Evolutionary conservation across 2,329 filamentous ascomycete genomes (phyloP), one percentile per base, ranked within the genome.

Genomic region (Fusarium heterosporum): DNA sequence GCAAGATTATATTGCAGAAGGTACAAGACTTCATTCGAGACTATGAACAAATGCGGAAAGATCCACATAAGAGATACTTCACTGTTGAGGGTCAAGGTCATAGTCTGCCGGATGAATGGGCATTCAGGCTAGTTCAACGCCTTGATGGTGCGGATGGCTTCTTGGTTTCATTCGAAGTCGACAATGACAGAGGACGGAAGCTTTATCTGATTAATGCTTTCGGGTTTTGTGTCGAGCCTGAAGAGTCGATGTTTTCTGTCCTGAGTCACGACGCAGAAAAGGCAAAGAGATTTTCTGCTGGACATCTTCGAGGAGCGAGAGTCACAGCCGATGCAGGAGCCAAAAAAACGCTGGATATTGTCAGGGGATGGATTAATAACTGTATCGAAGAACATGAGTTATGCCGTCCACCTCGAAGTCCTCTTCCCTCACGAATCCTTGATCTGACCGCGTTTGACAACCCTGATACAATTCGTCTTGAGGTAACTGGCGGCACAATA

Each of bases 101-200:
- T 25, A 52, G 52, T 1, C 10, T 54, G 2, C 52, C 61, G 2
- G 34, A 34, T 3, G 25, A 32, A 7, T 67, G 40, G 48, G 28
- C 2, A 1, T 58, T 67, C 4, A 57, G 29, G 11, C 19, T 67
- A 4, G 26, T 55, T 1, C 41, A 47, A 32, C 50, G 64, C 3
- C 30, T 40, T 12, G 61, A 65, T 13, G 46, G 19, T 1, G 56
- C 30, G 2, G 56, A 65, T 9, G 64, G 61, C 1, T 61, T 67
- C 34, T 39, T 49, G 0, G 45, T 55, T 3, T 0, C 65, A 22
- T 29, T 28, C 7, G 26, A 58, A 25, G 29, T 28, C 7, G 26
- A 58, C 36, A 58, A 56, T 6, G 55, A 55, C 0, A 52, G 13
- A 12, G 13, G 8, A 10, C 17, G 4, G 3, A 32, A 36, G 0